phyloP scores from a whole-genome alignment of 768 basidiomycete genomes.

The Hygrocybe coccinea region DNA sequence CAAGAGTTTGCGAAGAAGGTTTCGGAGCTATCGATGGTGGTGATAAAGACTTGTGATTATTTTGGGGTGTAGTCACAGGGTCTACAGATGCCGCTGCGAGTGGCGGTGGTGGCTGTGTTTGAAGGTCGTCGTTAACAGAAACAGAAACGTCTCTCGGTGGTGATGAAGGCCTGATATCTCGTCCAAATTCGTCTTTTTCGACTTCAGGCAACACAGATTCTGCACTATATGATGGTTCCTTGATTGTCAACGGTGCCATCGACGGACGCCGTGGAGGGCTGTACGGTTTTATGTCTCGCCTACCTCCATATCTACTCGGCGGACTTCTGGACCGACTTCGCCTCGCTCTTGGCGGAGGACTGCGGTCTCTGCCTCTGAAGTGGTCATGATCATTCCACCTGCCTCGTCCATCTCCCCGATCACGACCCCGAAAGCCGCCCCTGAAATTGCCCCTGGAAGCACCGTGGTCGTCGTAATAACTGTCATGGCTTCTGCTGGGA shows the following conservation, averaged over 20 bases:
- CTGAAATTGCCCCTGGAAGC: constrained; percentile 50
- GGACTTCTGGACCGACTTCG: constrained; percentile 76
- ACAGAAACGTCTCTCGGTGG: constrained; percentile 30
- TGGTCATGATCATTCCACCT: constrained; percentile 61
- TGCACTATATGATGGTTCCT: constrained; percentile 24
- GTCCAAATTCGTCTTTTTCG: constrained; percentile 84
- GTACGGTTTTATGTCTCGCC: constrained; percentile 49
- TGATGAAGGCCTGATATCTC: constrained; percentile 65
- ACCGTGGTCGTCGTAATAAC: constrained; percentile 44
- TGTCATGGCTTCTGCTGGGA: constrained; percentile 30
- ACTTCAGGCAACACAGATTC: constrained; percentile 22
- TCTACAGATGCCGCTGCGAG: constrained; percentile 37
- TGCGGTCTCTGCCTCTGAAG: constrained; percentile 40
- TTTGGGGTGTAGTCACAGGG: constrained; percentile 41
- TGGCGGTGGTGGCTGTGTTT: constrained; percentile 20
- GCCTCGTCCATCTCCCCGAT: constrained; percentile 43
- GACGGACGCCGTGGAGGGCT: constrained; percentile 56
- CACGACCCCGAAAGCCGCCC: constrained; percentile 57
- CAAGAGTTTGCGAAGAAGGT: constrained; percentile 50
- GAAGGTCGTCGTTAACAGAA: constrained; percentile 21
- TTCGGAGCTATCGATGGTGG: constrained; percentile 39
- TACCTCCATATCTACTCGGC: constrained; percentile 47
- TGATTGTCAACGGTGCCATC: constrained; percentile 24
- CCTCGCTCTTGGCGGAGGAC: constrained; percentile 42
- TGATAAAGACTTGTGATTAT: constrained; percentile 40